A percentile compares a stretch with the other conserved stretches of the same genome.
Conservation (phyloP, 1,284 basidiomycete species). For the Puccinia novopanici region DNA sequence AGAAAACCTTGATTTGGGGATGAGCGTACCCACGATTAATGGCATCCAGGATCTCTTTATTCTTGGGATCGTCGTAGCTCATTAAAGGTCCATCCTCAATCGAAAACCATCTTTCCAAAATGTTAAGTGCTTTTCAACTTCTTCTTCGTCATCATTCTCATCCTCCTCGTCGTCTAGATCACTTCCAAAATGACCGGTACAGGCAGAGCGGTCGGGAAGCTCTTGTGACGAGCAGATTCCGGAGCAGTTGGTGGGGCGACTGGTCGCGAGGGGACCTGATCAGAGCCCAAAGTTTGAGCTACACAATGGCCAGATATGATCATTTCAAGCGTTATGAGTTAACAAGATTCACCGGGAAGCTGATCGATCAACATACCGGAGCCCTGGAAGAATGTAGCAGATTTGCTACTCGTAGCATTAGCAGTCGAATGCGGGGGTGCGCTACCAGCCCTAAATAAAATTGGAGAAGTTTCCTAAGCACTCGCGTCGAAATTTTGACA, state of each 20-base stretch:
- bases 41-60: conserved; percentile 72
- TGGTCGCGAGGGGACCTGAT: conserved; percentile 72
- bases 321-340: conserved; percentile 54
- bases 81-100: conserved; percentile 86
- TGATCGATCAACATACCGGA: conserved; percentile 52
- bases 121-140: conserved; percentile 75
- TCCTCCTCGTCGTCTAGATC: conserved; percentile 54
- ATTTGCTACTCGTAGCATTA: conserved; percentile 27
- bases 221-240: conserved; percentile 50
- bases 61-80: conserved; percentile 78
- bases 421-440: conserved; percentile 14
- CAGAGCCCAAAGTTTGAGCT: conserved; percentile 82
- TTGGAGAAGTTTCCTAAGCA: conserved; percentile 4
- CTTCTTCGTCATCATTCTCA: conserved; percentile 63
- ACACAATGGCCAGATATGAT: conserved; percentile 60
- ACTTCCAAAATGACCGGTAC: conserved; percentile 50
- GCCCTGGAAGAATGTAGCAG: conserved; percentile 63
- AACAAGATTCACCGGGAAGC: conserved; percentile 55
- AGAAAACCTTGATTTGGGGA: neutral
- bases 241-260: conserved; percentile 67
- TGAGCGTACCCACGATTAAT: conserved; percentile 76
- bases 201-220: conserved; percentile 52
- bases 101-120: conserved; percentile 92
- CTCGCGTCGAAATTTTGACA: too few species aligned
- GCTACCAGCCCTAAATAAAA: conserved; percentile 43